Conservation (phyloP, 1,284 basidiomycete species). For the Cronartium quercuum region DNA sequence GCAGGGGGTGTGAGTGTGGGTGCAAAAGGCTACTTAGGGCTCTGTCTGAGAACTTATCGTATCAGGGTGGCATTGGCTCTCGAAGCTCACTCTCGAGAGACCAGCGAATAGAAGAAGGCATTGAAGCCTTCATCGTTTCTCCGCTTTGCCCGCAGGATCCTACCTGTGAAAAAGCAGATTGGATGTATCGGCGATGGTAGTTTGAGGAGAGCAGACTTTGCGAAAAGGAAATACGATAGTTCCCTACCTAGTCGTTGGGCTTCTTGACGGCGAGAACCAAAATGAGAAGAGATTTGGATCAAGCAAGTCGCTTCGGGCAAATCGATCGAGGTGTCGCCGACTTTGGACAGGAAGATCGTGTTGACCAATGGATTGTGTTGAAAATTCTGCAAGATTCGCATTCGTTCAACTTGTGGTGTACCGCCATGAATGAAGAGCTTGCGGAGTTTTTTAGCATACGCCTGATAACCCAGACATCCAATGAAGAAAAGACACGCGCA, state of each 20-base stretch:
- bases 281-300: constrained; percentile 99
- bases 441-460: constrained; percentile 86
- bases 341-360: constrained; percentile 98
- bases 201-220: constrained; percentile 13
- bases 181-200: background rate
- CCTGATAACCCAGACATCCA: constrained; percentile 53
- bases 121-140: constrained; percentile 99
- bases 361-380: constrained; percentile 90
- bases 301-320: constrained; percentile 97
- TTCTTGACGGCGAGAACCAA: constrained; percentile 95
- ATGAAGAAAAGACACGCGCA: background rate
- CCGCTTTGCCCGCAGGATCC: constrained; percentile 92
- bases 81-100: constrained; percentile 68
- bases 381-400: constrained; percentile 90
- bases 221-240: constrained; percentile 40
- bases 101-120: constrained; percentile 98
- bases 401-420: constrained; percentile 89
- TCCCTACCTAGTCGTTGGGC: constrained; percentile 80
- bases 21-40: background rate
- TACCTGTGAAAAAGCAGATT: constrained; percentile 55
- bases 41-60: background rate
- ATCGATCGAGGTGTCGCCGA: constrained; percentile 99
- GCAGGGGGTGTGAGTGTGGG: background rate
- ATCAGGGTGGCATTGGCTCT: background rate
- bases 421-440: constrained; percentile 97